Evolutionary conservation across 2,329 filamentous ascomycete genomes (phyloP), one percentile per base, ranked within the genome.

Genomic region (Exophiala oligosperma): DNA sequence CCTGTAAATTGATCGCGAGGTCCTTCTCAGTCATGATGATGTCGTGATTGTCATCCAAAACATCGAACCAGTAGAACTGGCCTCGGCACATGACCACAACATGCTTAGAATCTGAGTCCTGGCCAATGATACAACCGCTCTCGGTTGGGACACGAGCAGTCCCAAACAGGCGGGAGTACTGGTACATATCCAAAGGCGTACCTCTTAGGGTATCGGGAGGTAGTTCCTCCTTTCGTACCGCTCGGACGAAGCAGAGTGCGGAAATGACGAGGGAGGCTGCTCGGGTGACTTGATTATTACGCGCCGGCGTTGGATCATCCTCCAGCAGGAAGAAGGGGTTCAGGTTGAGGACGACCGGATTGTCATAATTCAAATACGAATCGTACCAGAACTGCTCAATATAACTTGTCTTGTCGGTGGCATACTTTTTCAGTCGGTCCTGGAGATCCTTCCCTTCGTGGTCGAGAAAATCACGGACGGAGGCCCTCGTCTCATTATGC

Each of bases 361-460:
- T 97, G 72, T 97, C 94, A 71, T 89, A 99, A 76, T 97, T 97
- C 63, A 99, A 81, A 71, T 97, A 99, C 29, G 94, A 97, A 73
- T 99, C 94, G 72, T 97, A 97, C 94, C 93, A 99, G 68, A 99
- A 99, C 69, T 99, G 94, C 72, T 97, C 94, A 68, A 99, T 97
- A 71, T 97, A 99, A 74, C 93, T 97, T 38, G 91, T 91, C 76
- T 92, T 93, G 46, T 89, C 91, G 49, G 85, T 86, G 7, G 94
- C 92, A 78, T 97, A 99, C 68, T 88, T 86, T 78, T 92, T 94
- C 56, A 97, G 76, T 73, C 89, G 92, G 61, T 94, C 91, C 71
- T 99, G 92, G 49, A 99, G 76, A 47, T 89, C 85, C 0, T 89
- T 90, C 0, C 94, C 94, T 63, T 97, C 92, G 0, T 81, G 78